A percentile compares a stretch with the other conserved stretches of the same genome.
These are phyloP conservation scores for Fusarium foetens DNA, from an alignment of 2,329 filamentous ascomycete genomes.

Conservation along the genomic window DNA sequence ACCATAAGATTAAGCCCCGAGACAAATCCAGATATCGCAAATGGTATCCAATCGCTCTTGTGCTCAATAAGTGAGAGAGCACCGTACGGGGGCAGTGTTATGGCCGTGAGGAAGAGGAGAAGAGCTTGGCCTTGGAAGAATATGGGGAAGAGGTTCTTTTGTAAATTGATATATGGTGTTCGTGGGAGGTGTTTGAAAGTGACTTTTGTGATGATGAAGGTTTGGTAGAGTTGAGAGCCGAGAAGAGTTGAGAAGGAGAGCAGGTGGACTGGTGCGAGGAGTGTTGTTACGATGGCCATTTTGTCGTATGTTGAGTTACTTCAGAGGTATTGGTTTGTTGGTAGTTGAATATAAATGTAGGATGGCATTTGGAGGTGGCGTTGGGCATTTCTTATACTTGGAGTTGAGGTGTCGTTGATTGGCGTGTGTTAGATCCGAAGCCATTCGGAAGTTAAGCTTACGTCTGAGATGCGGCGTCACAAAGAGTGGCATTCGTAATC, in stretches of 20 bases:
- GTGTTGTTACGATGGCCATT: constrained; percentile 29
- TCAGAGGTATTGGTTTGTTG: rapidly evolving
- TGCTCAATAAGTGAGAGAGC: constrained; percentile 44
- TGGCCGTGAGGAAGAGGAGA: constrained; percentile 48
- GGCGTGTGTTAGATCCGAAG: constrained; percentile 37
- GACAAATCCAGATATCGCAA: constrained; percentile 47
- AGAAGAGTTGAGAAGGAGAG: constrained; percentile 54
- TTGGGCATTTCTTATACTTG: constrained; percentile 12
- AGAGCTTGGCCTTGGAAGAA: constrained; percentile 53
- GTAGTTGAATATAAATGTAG: rapidly evolving
- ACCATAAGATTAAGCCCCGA: constrained; percentile 49
- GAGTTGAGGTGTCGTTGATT: neutral
- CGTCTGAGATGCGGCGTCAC: neutral
- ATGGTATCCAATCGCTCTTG: constrained; percentile 49
- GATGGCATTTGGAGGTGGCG: neutral
- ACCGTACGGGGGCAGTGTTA: constrained; percentile 49
- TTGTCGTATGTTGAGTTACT: neutral
- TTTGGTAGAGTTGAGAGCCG: constrained; percentile 54
- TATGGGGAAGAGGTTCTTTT: constrained; percentile 54
- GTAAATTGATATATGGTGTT: constrained; percentile 51
- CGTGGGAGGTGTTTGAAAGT: constrained; percentile 48
- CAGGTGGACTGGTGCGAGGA: constrained; percentile 51
- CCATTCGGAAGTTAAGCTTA: constrained; percentile 37
- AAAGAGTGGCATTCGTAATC: neutral
- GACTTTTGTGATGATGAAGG: constrained; percentile 53